Evolutionary conservation across 345 rosid species (phyloP).

Genomic region (Pseudoturritis turrita): DNA sequence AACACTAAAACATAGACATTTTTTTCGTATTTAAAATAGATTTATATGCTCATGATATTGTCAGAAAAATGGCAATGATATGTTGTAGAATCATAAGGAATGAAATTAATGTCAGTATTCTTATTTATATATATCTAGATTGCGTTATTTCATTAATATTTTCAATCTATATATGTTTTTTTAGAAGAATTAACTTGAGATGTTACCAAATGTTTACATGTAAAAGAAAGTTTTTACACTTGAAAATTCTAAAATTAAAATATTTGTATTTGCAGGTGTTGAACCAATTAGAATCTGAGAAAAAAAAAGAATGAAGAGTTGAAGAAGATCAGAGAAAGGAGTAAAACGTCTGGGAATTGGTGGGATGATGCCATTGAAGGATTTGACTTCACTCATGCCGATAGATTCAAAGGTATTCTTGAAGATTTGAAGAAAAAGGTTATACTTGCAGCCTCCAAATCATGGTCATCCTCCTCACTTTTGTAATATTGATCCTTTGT

Average conservation of each 20-base stretch:
- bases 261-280: neutral
- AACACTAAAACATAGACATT: neutral
- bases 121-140: no score
- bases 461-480: neutral
- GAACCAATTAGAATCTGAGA: constrained; percentile 42
- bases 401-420: constrained; percentile 31
- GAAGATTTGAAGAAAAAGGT: constrained; percentile 39
- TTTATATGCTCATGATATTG: neutral
- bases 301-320: constrained; percentile 43
- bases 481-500: neutral
- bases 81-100: no score
- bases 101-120: no score
- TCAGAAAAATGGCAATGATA: no score
- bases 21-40: neutral
- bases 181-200: no score
- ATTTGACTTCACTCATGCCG: constrained; percentile 29
- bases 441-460: constrained; percentile 22
- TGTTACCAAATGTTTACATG: no score
- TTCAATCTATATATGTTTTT: no score
- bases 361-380: constrained; percentile 48
- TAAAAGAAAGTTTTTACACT: no score
- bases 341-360: constrained; percentile 30
- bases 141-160: no score
- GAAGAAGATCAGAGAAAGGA: constrained; percentile 18
- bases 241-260: no score